Evolutionary conservation across 2,329 filamentous ascomycete species (phyloP).

Genomic region (Thelonectria discophora): DNA sequence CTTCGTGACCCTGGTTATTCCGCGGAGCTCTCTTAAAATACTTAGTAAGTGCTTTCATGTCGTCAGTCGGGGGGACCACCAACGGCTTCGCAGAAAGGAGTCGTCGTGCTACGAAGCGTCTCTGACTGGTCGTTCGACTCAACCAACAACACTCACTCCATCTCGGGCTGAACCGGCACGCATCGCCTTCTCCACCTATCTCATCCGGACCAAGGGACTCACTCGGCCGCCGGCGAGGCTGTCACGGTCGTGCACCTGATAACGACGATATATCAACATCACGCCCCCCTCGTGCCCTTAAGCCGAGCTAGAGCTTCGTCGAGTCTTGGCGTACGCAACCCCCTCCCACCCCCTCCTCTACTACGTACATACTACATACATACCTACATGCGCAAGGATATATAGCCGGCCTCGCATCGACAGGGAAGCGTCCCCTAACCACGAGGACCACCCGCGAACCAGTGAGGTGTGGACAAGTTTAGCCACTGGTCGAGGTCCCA

Average conservation of each 20-base stretch:
- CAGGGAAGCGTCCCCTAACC: constrained; percentile 18
- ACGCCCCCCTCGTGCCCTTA: neutral
- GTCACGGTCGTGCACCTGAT: constrained; percentile 6
- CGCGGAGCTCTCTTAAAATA: neutral
- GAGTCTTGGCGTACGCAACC: constrained; percentile 19
- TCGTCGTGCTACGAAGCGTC: neutral
- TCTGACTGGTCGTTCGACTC: constrained; percentile 6
- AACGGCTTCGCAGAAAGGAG: neutral
- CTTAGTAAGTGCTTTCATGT: constrained; percentile 1
- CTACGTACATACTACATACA: too few species aligned
- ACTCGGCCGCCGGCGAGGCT: constrained; percentile 17
- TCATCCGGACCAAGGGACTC: constrained; percentile 7
- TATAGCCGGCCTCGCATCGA: constrained; percentile 1
- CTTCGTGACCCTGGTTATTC: neutral
- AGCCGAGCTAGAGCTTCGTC: neutral
- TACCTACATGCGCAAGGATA: constrained; percentile 1
- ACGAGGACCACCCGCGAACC: constrained; percentile 13
- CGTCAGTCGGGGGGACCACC: too few species aligned
- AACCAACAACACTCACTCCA: neutral
- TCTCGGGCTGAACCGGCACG: constrained; percentile 8
- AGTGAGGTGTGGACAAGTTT: constrained; percentile 25
- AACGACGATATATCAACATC: constrained; percentile 5
- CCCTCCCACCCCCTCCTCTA: neutral
- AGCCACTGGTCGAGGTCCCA: neutral
- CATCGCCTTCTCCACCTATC: constrained; percentile 6